Evolutionary conservation across 257 asterid genomes (phyloP).

Genomic region (Rubia yunnanensis): DNA sequence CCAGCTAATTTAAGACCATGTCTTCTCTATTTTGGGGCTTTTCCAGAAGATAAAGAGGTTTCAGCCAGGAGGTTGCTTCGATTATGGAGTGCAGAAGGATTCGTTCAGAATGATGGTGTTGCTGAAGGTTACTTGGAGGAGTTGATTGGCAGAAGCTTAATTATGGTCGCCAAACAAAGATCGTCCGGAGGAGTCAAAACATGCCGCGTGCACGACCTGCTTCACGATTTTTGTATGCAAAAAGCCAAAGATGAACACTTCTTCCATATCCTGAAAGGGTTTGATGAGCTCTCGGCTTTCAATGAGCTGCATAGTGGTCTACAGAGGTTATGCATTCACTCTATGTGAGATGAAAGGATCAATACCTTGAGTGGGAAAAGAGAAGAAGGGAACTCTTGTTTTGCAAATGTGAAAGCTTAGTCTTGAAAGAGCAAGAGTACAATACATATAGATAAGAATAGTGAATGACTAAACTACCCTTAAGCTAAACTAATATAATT

Average conservation of each 20-base stretch:
- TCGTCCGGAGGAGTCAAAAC: constrained; percentile 4
- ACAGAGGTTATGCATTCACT: not conserved
- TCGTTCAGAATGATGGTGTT: not conserved
- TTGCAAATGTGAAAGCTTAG: too few species aligned
- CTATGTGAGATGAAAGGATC: too few species aligned
- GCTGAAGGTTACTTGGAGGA: constrained; percentile 5
- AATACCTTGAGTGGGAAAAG: too few species aligned
- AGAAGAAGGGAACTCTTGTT: too few species aligned
- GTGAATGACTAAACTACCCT: too few species aligned
- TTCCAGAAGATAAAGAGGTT: not conserved
- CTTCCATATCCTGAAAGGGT: not conserved
- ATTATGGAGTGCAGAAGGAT: constrained; percentile 10
- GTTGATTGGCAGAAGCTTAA: not conserved
- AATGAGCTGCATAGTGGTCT: not conserved
- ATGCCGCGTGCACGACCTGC: not conserved
- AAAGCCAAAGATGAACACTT: not conserved
- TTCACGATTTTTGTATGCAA: not conserved
- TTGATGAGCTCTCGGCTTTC: not conserved
- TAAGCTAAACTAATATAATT: too few species aligned
- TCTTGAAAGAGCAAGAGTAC: too few species aligned
- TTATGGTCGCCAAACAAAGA: not conserved
- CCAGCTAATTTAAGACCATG: not conserved
- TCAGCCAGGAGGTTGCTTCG: not conserved
- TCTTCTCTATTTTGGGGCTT: constrained; percentile 1
- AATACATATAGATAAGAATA: too few species aligned